Conservation (phyloP, 345 rosid species). For the Capsella bursapastoris region DNA sequence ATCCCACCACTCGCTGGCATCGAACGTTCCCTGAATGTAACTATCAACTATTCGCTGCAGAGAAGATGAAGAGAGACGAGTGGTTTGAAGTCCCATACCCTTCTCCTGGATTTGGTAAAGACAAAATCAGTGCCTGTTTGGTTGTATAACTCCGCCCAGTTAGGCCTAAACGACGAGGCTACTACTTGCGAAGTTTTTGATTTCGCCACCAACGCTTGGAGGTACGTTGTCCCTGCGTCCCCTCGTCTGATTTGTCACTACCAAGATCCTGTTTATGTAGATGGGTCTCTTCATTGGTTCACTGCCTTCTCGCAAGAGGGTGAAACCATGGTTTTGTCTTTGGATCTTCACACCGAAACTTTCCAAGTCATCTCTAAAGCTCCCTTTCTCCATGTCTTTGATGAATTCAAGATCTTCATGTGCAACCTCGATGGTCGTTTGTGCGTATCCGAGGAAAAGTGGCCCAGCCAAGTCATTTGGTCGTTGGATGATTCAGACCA, state of each 20-base stretch:
- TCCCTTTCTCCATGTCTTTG: neutral
- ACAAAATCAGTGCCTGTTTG: constrained; percentile 16
- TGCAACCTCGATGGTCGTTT: constrained; percentile 7
- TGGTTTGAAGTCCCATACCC: neutral
- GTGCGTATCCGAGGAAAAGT: neutral
- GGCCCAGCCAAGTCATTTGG: constrained; percentile 9
- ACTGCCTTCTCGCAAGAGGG: neutral
- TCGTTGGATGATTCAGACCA: constrained; percentile 6
- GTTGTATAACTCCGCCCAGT: constrained; percentile 9
- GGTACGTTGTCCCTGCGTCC: neutral
- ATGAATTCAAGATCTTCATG: neutral
- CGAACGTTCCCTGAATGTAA: neutral
- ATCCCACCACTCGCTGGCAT: constrained; percentile 23
- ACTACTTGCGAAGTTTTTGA: neutral
- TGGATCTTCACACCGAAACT: constrained; percentile 4
- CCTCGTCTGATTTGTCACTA: neutral
- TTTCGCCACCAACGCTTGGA: neutral
- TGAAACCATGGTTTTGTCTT: constrained; percentile 12
- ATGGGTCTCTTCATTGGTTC: neutral
- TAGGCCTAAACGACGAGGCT: neutral
- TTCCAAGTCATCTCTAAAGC: constrained; percentile 7
- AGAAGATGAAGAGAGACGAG: neutral
- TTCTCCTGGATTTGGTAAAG: constrained; percentile 32
- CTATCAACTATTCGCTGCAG: neutral
- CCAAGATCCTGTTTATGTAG: neutral